These are phyloP conservation scores for Aspergillus steynii DNA, from an alignment of 495 filamentous ascomycete species.

Conservation along the genomic window DNA sequence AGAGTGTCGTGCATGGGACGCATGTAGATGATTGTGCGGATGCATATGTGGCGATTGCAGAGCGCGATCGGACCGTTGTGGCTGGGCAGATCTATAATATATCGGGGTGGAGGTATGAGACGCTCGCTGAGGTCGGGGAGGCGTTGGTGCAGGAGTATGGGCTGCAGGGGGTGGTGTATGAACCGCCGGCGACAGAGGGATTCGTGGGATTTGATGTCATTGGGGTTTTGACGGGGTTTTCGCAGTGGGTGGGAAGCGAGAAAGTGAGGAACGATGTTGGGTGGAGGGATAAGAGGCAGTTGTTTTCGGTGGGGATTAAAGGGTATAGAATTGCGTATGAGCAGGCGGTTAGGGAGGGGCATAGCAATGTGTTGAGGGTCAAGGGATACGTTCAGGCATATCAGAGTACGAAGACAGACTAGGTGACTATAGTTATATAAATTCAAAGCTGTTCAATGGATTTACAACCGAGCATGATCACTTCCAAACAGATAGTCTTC, in stretches of 20 bases:
- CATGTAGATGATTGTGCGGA: constrained; percentile 19
- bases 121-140: constrained; percentile 4
- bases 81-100: constrained; percentile 13
- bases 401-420: not conserved
- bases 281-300: constrained; percentile 12
- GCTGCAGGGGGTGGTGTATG: not conserved
- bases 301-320: constrained; percentile 10
- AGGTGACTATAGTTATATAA: not conserved
- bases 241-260: constrained; percentile 13
- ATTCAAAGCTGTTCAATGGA: too few relatives aligned
- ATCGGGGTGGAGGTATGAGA: constrained; percentile 11
- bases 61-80: not conserved
- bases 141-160: constrained; percentile 11
- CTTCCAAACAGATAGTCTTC: too few relatives aligned
- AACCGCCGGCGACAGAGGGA: not conserved
- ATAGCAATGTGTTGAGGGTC: constrained; percentile 14
- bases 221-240: constrained; percentile 10
- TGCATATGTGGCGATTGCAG: constrained; percentile 17
- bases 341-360: not conserved
- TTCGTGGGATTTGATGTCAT: constrained; percentile 5
- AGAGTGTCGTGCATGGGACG: constrained; percentile 7
- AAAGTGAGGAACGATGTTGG: constrained; percentile 8
- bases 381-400: not conserved
- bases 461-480: too few relatives aligned
- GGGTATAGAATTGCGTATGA: constrained; percentile 10